phyloP scores from a whole-genome alignment of 2,329 filamentous ascomycete genomes.

The Cercospora berteroae region DNA sequence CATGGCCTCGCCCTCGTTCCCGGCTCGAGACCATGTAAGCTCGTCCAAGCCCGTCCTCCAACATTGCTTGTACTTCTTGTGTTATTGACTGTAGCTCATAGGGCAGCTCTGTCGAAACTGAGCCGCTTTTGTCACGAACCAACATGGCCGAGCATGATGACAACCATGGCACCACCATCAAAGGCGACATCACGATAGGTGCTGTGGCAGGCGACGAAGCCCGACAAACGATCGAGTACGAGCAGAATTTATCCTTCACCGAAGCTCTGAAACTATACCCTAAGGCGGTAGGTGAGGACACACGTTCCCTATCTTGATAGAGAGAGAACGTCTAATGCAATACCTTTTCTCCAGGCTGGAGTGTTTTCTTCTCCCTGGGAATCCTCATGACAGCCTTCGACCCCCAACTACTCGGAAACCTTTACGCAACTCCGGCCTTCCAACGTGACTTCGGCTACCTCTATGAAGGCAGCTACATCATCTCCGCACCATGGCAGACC shows the following conservation, averaged over 20 bases:
- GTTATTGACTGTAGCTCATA: neutral
- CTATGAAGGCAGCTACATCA: conserved; percentile 43
- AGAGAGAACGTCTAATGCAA: neutral
- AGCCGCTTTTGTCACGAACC: neutral
- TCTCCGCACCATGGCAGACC: conserved; percentile 43
- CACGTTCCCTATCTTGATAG: neutral
- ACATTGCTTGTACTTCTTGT: neutral
- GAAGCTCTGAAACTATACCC: conserved; percentile 47
- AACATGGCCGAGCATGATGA: neutral
- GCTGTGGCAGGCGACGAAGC: conserved; percentile 32
- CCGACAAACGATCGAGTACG: conserved; percentile 28
- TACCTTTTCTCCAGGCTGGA: conserved; percentile 44
- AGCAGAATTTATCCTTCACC: conserved; percentile 31
- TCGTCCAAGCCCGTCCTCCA: neutral
- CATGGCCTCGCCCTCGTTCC: neutral
- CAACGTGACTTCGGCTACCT: conserved; percentile 56
- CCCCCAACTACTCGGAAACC: conserved; percentile 61
- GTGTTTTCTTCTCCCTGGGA: conserved; percentile 58
- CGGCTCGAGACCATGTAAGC: neutral
- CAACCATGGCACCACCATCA: conserved; percentile 16
- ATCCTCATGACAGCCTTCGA: conserved; percentile 63
- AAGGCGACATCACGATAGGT: conserved; percentile 31
- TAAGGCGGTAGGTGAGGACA: conserved; percentile 38
- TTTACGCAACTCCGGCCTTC: conserved; percentile 61
- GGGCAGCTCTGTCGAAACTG: neutral